Conservation (phyloP, 805 yeast species). For the Saturnispora besseyi region DNA sequence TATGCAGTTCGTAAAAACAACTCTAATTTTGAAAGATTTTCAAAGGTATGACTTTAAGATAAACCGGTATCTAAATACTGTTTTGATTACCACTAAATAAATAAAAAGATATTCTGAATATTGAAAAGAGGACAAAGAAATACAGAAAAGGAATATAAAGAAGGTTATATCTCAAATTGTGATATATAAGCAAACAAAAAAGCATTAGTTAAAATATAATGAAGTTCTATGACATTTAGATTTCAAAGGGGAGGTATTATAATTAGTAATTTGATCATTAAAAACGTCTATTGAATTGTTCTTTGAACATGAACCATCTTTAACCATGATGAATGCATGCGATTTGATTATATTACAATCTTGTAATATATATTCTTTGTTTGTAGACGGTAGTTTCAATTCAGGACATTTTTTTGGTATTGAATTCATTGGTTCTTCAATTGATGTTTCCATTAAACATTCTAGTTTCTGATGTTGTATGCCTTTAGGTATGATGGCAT, state of each 20-base stretch:
- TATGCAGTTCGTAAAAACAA: too few relatives aligned
- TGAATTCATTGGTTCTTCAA: neutral
- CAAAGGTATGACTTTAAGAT: too few relatives aligned
- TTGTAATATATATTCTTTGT: neutral
- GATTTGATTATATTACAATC: neutral
- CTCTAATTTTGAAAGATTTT: too few relatives aligned
- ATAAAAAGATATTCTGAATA: too few relatives aligned
- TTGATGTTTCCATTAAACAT: neutral
- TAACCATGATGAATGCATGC: neutral
- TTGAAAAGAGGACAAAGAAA: neutral
- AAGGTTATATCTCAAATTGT: neutral
- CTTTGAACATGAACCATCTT: neutral
- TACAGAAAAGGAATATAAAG: neutral
- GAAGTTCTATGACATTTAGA: slow-evolving; percentile 10
- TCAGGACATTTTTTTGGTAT: neutral
- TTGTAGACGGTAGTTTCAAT: neutral
- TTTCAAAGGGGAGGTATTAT: neutral
- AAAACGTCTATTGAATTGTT: neutral
- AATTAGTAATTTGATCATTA: neutral
- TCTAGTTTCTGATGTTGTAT: neutral
- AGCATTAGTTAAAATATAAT: slow-evolving; percentile 3
- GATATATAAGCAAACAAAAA: neutral
- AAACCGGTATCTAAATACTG: too few relatives aligned
- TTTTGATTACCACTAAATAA: too few relatives aligned
- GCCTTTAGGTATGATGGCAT: neutral